Base-by-base conservation (phyloP, 768 basidiomycete genomes). In the Clitopilus passeckerianus region DNA sequence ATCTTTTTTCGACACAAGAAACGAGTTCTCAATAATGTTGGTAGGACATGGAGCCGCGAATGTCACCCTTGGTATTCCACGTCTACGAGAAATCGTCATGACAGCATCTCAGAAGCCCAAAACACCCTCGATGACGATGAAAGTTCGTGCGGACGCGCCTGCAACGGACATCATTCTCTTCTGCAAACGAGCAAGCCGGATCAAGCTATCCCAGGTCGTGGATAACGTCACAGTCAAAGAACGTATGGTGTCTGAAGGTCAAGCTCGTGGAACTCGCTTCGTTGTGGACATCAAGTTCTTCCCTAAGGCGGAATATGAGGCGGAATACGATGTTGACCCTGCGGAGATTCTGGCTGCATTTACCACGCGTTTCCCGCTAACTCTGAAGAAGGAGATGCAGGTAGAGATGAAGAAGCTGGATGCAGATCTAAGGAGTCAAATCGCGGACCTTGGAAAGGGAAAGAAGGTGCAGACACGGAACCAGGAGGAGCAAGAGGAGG, bases 31-130 rank as follows among this genome's bases (percentile, higher is more conserved):
- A 44, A 54, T 52, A 30, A 64, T 33, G 35, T n/a, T n/a, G 23
- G 34, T 64, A 95, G 93, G 96, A 63, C 97, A 98, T 69, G 96
- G 97, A 74, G 97, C 97, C 60, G 97, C 97, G 43, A 99, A 99
- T 71, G 97, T 99, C 61, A 99, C 97, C 0, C 83, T 99, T 46
- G 97, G 97, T 83, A 99, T 99, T 66, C 97, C 97, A 41, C 96
- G 97, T 68, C 80, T 99, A 6, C 89, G 96, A 72, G 97, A 99
- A 77, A 97, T 99, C 68, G 93, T 99, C 66, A 98, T 98, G 95
- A 98, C 96, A 0, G 97, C 97, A 6, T 95, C 96, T 5, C 85
- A 85, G 65, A 90, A 94, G 64, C 96, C 95, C 55, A 96, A 94
- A 72, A 99, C 97, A 1, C 97, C 97, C 6, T 98, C 94, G 5